These are phyloP conservation scores for Mikania micrantha DNA, from an alignment of 129 eudicot genomes.

Conservation along the genomic window DNA sequence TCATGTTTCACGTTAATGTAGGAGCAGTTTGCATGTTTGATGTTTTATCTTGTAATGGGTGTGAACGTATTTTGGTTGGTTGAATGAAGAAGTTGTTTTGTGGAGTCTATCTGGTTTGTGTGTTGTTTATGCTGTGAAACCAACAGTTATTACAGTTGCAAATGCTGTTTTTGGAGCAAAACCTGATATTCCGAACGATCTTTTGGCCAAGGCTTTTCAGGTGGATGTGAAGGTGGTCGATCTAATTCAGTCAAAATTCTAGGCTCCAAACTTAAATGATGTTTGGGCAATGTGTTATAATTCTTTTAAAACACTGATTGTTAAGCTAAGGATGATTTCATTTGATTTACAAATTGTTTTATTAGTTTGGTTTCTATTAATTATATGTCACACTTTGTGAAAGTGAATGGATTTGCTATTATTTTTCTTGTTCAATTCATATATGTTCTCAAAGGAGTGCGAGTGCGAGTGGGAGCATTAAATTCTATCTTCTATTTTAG, in stretches of 20 bases:
- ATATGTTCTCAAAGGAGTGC: too few species aligned
- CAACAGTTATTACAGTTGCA: not conserved
- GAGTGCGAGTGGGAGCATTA: too few species aligned
- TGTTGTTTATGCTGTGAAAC: too few species aligned
- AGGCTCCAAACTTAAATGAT: not conserved
- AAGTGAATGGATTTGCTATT: not conserved
- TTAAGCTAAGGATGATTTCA: not conserved
- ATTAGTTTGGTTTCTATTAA: not conserved
- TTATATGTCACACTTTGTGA: not conserved
- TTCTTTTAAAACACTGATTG: not conserved
- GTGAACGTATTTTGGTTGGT: too few species aligned
- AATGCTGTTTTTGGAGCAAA: conserved; percentile 1
- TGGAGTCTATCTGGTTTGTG: too few species aligned
- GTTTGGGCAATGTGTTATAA: not conserved
- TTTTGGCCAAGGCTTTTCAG: conserved; percentile 2
- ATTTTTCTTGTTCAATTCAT: too few species aligned
- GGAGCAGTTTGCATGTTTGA: too few species aligned
- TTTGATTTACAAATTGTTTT: not conserved
- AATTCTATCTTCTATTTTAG: too few species aligned
- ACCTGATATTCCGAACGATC: not conserved
- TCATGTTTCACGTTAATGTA: too few species aligned
- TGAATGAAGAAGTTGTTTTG: too few species aligned
- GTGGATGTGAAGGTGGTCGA: not conserved
- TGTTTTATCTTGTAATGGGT: too few species aligned
- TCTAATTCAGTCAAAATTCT: not conserved